These are phyloP conservation scores for Petunia hybrid DNA, from an alignment of 305 asterid genomes.

Conservation along the genomic window DNA sequence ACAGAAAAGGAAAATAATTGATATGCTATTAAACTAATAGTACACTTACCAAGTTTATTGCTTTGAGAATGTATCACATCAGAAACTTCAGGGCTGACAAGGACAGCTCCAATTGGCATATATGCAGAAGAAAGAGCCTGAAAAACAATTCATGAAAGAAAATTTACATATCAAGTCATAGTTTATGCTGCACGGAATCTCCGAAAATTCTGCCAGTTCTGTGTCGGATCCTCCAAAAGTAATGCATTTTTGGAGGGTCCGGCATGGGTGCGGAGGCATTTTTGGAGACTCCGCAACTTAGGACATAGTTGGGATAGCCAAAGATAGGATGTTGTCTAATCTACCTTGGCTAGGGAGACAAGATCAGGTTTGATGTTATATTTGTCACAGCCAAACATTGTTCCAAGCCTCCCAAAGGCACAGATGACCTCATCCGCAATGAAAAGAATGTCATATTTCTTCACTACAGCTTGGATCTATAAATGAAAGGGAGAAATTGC, in stretches of 20 bases:
- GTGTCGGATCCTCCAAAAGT: too few species aligned
- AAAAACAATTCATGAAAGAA: background rate
- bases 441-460: slow-evolving; percentile 82
- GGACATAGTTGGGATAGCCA: background rate
- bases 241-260: too few species aligned
- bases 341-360: slow-evolving; percentile 91
- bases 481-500: slow-evolving; percentile 2
- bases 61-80: slow-evolving; percentile 92
- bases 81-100: slow-evolving; percentile 73
- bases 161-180: slow-evolving; percentile 10
- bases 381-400: slow-evolving; percentile 94
- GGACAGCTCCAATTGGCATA: slow-evolving; percentile 95
- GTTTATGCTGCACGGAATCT: background rate
- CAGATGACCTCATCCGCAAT: slow-evolving; percentile 98
- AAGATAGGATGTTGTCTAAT: background rate
- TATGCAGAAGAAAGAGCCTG: slow-evolving; percentile 96
- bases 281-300: too few species aligned
- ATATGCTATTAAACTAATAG: slow-evolving; percentile 10
- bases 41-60: slow-evolving; percentile 73
- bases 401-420: slow-evolving; percentile 94
- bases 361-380: slow-evolving; percentile 92
- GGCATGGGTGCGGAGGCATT: too few species aligned
- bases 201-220: too few species aligned
- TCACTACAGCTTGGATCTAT: slow-evolving; percentile 88
- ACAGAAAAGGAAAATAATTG: slow-evolving; percentile 22